Conservation (phyloP, 2,329 filamentous ascomycete species). For the Rhytidhysteron rufulum region DNA sequence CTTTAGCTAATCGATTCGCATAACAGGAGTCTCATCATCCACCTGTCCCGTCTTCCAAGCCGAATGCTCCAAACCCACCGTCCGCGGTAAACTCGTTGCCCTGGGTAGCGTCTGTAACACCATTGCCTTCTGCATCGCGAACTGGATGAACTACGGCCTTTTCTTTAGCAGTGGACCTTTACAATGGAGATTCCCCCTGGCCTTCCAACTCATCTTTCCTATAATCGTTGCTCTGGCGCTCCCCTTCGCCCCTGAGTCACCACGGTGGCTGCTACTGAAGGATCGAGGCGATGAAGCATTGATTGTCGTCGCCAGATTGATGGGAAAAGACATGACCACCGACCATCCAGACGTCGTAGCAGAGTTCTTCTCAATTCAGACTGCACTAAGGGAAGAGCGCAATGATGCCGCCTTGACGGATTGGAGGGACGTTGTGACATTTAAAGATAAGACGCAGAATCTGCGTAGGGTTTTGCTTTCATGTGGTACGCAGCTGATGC, state of each 20-base stretch:
- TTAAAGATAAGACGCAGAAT: too few relatives aligned
- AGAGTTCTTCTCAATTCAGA: slow-evolving; percentile 13
- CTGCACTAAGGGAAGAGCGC: not conserved
- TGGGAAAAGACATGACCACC: slow-evolving; percentile 4
- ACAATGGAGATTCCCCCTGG: slow-evolving; percentile 6
- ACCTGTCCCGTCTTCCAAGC: slow-evolving; percentile 3
- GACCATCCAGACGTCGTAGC: slow-evolving; percentile 14
- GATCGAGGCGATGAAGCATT: slow-evolving; percentile 12
- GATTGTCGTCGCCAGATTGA: slow-evolving; percentile 6
- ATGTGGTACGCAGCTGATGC: too few relatives aligned
- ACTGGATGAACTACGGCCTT: slow-evolving; percentile 7
- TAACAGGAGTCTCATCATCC: slow-evolving; percentile 3
- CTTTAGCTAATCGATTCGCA: too few relatives aligned
- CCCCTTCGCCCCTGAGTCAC: too few relatives aligned
- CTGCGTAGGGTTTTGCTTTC: too few relatives aligned
- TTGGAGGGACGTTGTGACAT: too few relatives aligned
- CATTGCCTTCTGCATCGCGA: slow-evolving; percentile 3
- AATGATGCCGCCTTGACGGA: too few relatives aligned
- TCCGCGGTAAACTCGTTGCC: slow-evolving; percentile 4
- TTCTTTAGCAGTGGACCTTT: slow-evolving; percentile 1
- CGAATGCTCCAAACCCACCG: slow-evolving; percentile 1
- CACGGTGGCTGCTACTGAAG: too few relatives aligned
- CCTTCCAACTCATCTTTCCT: slow-evolving; percentile 1
- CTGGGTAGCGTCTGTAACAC: slow-evolving; percentile 4
- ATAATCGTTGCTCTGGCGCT: not conserved